Conservation (phyloP, 306 rosid species). For the Fragaria ananassa region DNA sequence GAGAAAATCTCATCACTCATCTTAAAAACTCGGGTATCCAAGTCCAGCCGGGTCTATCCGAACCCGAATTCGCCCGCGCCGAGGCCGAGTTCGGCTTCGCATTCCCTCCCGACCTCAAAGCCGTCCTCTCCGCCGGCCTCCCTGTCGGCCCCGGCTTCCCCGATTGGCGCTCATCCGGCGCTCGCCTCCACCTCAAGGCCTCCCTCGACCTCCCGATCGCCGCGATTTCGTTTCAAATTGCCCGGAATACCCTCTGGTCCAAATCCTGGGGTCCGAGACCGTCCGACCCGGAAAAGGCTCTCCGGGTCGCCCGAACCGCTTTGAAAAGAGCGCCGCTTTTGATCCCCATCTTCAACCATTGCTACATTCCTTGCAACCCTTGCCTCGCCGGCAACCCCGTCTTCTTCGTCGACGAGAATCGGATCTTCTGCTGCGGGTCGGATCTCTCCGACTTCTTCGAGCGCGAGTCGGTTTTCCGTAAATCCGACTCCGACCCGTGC, state of each 20-base stretch:
- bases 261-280: conserved; percentile 87
- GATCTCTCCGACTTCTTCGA: conserved; percentile 95
- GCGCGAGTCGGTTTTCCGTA: conserved; percentile 61
- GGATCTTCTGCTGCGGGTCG: conserved; percentile 83
- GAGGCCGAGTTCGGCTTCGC: conserved; percentile 91
- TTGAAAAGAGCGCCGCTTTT: conserved; percentile 88
- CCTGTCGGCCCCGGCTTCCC: conserved; percentile 94
- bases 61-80: conserved; percentile 82
- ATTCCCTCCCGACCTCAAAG: conserved; percentile 92
- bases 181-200: conserved; percentile 79
- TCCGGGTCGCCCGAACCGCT: conserved; percentile 71
- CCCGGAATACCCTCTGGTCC: conserved; percentile 80
- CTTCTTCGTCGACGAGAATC: conserved; percentile 86
- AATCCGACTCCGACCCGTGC: conserved; percentile 50
- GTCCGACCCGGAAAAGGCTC: conserved; percentile 76
- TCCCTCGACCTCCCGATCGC: conserved; percentile 92
- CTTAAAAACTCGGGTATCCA: conserved; percentile 63
- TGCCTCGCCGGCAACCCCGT: conserved; percentile 86
- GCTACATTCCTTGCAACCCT: conserved; percentile 97
- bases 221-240: conserved; percentile 91
- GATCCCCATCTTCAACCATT: conserved; percentile 90
- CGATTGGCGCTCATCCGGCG: conserved; percentile 76
- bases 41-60: conserved; percentile 70
- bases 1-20: conserved; percentile 58
- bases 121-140: conserved; percentile 76